These are phyloP conservation scores for Alternaria solani DNA, from an alignment of 2,329 filamentous ascomycete genomes.

Conservation along the genomic window DNA sequence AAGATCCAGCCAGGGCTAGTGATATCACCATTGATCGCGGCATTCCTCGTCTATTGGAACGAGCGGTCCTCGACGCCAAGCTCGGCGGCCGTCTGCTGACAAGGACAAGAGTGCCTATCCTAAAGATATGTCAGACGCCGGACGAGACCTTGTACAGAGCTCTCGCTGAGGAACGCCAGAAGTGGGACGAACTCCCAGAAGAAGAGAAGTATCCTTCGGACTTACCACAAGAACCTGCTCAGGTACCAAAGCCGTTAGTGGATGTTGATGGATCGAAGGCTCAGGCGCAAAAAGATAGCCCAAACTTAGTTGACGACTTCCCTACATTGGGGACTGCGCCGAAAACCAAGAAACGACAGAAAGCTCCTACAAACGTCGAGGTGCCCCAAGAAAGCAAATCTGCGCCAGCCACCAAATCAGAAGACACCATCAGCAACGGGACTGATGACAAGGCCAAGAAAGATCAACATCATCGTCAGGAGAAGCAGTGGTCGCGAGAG, in stretches of 20 bases:
- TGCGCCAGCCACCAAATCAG: slow-evolving; percentile 24
- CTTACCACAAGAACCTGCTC: slow-evolving; percentile 22
- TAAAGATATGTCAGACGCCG: slow-evolving; percentile 83
- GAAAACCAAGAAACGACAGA: slow-evolving; percentile 6
- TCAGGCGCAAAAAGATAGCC: slow-evolving; percentile 16
- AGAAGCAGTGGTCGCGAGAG: slow-evolving; percentile 56
- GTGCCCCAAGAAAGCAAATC: slow-evolving; percentile 15
- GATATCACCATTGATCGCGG: slow-evolving; percentile 59
- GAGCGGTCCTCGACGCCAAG: slow-evolving; percentile 73
- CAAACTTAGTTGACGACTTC: slow-evolving; percentile 10
- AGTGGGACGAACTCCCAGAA: slow-evolving; percentile 70
- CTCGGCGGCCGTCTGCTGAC: slow-evolving; percentile 80
- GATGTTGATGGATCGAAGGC: slow-evolving; percentile 21
- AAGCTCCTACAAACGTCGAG: slow-evolving; percentile 10
- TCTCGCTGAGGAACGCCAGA: slow-evolving; percentile 70
- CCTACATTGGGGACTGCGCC: slow-evolving; percentile 10
- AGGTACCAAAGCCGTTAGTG: slow-evolving; percentile 16
- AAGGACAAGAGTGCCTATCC: slow-evolving; percentile 82
- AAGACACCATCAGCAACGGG: slow-evolving; percentile 13
- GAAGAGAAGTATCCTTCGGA: slow-evolving; percentile 53
- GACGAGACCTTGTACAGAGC: slow-evolving; percentile 66
- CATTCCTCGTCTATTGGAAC: slow-evolving; percentile 79
- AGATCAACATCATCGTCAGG: slow-evolving; percentile 32
- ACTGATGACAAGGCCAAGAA: slow-evolving; percentile 8
- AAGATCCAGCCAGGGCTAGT: slow-evolving; percentile 25